Evolutionary conservation across 768 basidiomycete species (phyloP).

Genomic region (Pleurotus pulmonarius): DNA sequence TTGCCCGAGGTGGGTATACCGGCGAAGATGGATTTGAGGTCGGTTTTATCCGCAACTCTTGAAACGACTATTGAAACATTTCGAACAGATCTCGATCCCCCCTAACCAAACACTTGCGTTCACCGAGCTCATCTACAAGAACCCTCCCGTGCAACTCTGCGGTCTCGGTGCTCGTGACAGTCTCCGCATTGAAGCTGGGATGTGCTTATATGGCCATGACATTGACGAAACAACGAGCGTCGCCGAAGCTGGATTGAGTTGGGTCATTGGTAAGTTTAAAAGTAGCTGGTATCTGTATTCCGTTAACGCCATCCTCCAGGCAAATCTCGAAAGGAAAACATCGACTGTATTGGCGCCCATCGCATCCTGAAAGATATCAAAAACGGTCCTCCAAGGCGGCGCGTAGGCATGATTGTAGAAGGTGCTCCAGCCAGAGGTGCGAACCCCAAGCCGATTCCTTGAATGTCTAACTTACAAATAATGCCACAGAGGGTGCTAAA

Average conservation of each 20-base stretch:
- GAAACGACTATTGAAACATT: not conserved
- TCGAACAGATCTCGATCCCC: slow-evolving; percentile 78
- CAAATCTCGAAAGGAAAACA: slow-evolving; percentile 72
- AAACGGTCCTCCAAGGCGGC: slow-evolving; percentile 69
- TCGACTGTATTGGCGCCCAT: slow-evolving; percentile 77
- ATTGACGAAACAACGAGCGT: slow-evolving; percentile 84
- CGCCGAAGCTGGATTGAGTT: slow-evolving; percentile 86
- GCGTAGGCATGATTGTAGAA: slow-evolving; percentile 81
- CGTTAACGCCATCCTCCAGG: slow-evolving; percentile 36
- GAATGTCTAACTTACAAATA: not conserved
- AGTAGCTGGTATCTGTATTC: not conserved
- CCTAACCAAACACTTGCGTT: slow-evolving; percentile 71
- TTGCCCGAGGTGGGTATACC: slow-evolving; percentile 94
- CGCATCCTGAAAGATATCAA: slow-evolving; percentile 72
- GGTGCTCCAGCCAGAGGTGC: slow-evolving; percentile 84
- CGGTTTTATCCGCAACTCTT: slow-evolving; percentile 4
- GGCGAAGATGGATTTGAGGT: slow-evolving; percentile 99
- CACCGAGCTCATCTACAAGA: slow-evolving; percentile 58
- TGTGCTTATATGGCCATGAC: slow-evolving; percentile 96
- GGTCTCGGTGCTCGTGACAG: slow-evolving; percentile 94
- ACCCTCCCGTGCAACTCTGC: slow-evolving; percentile 67
- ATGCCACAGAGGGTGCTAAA: slow-evolving; percentile 66
- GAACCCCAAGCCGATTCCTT: slow-evolving; percentile 19
- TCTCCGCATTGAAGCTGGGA: slow-evolving; percentile 91
- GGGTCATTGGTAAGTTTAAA: slow-evolving; percentile 79